phyloP scores from a whole-genome alignment of 2,329 filamentous ascomycete species.

The Trichoderma sp. region DNA sequence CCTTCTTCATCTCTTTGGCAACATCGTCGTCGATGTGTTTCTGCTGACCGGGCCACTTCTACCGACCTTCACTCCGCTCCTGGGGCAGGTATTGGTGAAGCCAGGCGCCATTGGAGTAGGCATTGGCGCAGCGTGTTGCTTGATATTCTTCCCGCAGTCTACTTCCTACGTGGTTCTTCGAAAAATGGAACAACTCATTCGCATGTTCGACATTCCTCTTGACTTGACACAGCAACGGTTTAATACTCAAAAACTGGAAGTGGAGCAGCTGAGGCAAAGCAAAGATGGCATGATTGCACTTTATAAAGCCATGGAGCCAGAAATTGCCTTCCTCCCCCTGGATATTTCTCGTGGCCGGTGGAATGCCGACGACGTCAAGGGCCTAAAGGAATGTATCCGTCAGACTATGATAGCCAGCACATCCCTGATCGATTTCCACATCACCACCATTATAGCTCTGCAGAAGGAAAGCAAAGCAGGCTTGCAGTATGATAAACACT shows the following conservation, averaged over 20 bases:
- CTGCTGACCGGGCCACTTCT: slow-evolving; percentile 46
- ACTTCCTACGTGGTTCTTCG: slow-evolving; percentile 47
- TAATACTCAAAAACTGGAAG: slow-evolving; percentile 23
- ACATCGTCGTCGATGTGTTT: slow-evolving; percentile 48
- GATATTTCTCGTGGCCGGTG: slow-evolving; percentile 50
- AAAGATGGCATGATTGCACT: slow-evolving; percentile 34
- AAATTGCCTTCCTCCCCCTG: slow-evolving; percentile 46
- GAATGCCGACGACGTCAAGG: slow-evolving; percentile 45
- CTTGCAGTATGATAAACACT: neutral
- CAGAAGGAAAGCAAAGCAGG: slow-evolving; percentile 27
- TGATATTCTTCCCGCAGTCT: slow-evolving; percentile 52
- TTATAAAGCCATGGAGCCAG: slow-evolving; percentile 42
- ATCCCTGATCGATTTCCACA: slow-evolving; percentile 46
- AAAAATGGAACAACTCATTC: slow-evolving; percentile 35
- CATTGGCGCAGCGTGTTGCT: slow-evolving; percentile 44
- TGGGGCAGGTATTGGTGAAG: slow-evolving; percentile 44
- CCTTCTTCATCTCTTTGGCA: slow-evolving; percentile 48
- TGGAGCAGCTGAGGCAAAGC: slow-evolving; percentile 35
- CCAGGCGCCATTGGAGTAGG: slow-evolving; percentile 49
- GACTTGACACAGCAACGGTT: slow-evolving; percentile 33
- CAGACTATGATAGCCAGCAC: slow-evolving; percentile 38
- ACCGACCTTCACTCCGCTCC: slow-evolving; percentile 41
- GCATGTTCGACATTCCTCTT: slow-evolving; percentile 36
- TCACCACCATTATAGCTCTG: slow-evolving; percentile 28
- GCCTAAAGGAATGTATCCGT: slow-evolving; percentile 39